Percentiles rank a stretch among this genome's conserved stretches.
Evolutionary conservation across 495 filamentous ascomycete species (phyloP).

Genomic region (Hypomontagnella monticulosa): DNA sequence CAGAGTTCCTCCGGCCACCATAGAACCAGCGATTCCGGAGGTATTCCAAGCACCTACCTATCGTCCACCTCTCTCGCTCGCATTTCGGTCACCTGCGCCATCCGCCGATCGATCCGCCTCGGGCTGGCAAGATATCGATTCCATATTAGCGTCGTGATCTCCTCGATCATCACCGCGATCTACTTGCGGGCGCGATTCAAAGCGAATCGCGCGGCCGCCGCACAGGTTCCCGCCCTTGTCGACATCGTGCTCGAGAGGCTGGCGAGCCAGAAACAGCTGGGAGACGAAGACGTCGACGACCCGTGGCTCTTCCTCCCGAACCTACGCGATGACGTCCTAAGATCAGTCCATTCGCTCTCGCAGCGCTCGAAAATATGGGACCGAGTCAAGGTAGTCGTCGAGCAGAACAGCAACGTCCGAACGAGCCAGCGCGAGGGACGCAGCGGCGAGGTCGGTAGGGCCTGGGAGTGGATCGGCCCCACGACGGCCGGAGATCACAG

Average conservation of each 20-base stretch:
- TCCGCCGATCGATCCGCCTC: slow-evolving; percentile 89
- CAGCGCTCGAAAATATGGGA: slow-evolving; percentile 83
- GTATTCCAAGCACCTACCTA: slow-evolving; percentile 63
- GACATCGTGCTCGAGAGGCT: slow-evolving; percentile 83
- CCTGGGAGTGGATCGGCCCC: slow-evolving; percentile 97
- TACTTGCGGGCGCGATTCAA: slow-evolving; percentile 68
- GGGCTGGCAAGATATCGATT: slow-evolving; percentile 95
- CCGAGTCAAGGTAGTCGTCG: slow-evolving; percentile 81
- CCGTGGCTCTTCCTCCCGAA: slow-evolving; percentile 86
- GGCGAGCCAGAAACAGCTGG: slow-evolving; percentile 79
- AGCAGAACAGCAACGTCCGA: slow-evolving; percentile 91
- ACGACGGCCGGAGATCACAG: slow-evolving; percentile 54
- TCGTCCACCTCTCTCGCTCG: slow-evolving; percentile 83
- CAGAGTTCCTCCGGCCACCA: slow-evolving; percentile 73
- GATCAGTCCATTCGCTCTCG: slow-evolving; percentile 78
- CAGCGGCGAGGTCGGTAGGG: slow-evolving; percentile 84
- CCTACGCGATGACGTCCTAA: slow-evolving; percentile 88
- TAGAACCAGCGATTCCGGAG: slow-evolving; percentile 75
- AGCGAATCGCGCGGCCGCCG: slow-evolving; percentile 68
- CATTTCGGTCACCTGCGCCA: slow-evolving; percentile 85
- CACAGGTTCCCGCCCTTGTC: slow-evolving; percentile 80
- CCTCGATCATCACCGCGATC: slow-evolving; percentile 57
- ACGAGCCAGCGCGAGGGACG: slow-evolving; percentile 82
- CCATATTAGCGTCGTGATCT: slow-evolving; percentile 78
- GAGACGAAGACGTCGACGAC: slow-evolving; percentile 74